Base-by-base conservation (phyloP, 306 rosid species). In the Prosopis cineraria region DNA sequence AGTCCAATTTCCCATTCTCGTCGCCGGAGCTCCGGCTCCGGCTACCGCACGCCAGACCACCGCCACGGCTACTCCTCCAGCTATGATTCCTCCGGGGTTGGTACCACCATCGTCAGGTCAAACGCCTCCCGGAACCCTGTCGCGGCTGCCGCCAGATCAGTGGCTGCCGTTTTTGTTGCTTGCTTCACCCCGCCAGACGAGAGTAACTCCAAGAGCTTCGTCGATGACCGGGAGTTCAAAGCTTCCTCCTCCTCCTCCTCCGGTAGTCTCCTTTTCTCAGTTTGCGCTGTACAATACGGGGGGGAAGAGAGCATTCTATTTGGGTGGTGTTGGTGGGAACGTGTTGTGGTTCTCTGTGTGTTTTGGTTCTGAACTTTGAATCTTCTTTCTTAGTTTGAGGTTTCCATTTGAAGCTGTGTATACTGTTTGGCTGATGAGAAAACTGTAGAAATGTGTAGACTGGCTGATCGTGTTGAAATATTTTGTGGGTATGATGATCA, bases 181-280 rank as follows among this genome's bases (percentile, higher is more conserved):
- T 93, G 99, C 88, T 91, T 96, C 82, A 79, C 91, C 1, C 93
- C 97, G 19, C 97, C 98, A 77, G 90, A 88, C 31, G n/a, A 69
- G 5, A 84, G 53, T 33, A 84, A 22, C 72, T 87, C 93, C 34
- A 73, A 24, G 75, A 82, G 83, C 68, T 6, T 83, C 44, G 81
- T 55, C 1, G 88, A 84, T 68, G 83, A 92, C 36, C 88, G 56
- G 24, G 90, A 89, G 27, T 90, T 79, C 73, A 91, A 62, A 70
- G 64, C 90, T 84, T 48, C 83, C 1, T 52, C 58, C 20, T 52
- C 58, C 20, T 52, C 27, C 1, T 82, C 87, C 13, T 84, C 89
- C 6, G 90, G 93, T 93, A 81, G 7, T 77, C 58, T 52, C 11
- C 0, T 10, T 66, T 65, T 20, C 63, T 44, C 62, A 33, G 31